Base-by-base conservation (phyloP, 805 yeast genomes). In the Ogataea pilisensis region DNA sequence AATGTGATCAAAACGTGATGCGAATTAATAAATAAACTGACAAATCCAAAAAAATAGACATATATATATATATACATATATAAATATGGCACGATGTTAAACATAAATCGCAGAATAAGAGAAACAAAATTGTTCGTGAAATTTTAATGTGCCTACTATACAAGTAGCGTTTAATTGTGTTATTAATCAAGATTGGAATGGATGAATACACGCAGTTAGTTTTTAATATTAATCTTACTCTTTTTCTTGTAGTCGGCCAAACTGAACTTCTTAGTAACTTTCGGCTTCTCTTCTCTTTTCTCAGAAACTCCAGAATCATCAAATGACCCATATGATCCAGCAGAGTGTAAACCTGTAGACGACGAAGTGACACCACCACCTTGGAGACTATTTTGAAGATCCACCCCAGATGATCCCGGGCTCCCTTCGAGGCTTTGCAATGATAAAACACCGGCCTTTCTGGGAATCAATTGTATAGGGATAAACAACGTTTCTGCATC, bases 211-310 rank as follows among this genome's bases (percentile, higher is more conserved):
- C 26, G 11, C 26, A 22, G 12, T 11, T 29, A 9, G 11, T 31
- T 31, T 19, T 33, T 13, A 18, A 29, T 14, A 8, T 29, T 29
- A 22, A 29, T 39, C 41, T 45, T 57, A 39, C 58, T 58, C 38
- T 59, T 60, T 68, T 76, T 82, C 60, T 79, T 80, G 58, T 83
- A 83, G 53, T 83, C 91, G 1, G 89, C 89, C 57, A 83, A 77
- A 35, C 86, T 80, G 50, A 83, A 67, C 60, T 82, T 83, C 66
- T 78, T 79, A 21, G 71, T 74, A 32, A 61, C 49, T 43, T 61
- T 60, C 3, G 67, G 65, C 25, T 47, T 58, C n/a, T 55, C 60
- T 2, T 49, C 50, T 12, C 24, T 17, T 16, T 38, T 39, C 17
- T 42, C 46, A 30, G 21, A 18, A 8, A 27, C 36, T 5, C 22